phyloP scores from a whole-genome alignment of 2,329 filamentous ascomycete genomes.

The Alternaria tenuissima region DNA sequence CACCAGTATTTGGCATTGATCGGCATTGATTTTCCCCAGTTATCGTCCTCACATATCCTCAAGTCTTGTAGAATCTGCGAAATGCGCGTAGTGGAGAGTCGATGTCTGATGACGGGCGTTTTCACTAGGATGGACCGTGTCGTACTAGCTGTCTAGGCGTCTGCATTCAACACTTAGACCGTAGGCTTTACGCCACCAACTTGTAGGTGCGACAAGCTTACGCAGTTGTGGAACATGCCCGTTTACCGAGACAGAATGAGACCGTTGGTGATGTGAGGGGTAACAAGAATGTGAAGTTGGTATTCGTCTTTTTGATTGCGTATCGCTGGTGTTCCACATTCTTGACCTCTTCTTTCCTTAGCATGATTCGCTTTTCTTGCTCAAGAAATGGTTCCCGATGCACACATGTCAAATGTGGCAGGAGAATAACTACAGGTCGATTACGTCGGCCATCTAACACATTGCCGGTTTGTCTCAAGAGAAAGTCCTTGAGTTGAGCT shows the following conservation, averaged over 20 bases:
- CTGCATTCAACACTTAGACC: neutral
- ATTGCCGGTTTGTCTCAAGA: neutral
- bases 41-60: neutral
- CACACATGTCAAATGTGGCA: neutral
- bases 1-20: neutral
- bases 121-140: neutral
- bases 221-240: neutral
- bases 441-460: neutral
- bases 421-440: neutral
- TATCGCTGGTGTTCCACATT: neutral
- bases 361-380: neutral
- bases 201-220: slow-evolving; percentile 2
- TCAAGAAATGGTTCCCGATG: neutral
- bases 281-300: neutral
- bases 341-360: neutral
- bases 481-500: neutral
- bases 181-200: neutral
- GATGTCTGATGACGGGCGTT: neutral
- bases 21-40: neutral
- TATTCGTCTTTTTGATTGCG: neutral
- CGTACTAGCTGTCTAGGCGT: neutral
- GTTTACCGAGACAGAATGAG: neutral
- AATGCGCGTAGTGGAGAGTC: neutral
- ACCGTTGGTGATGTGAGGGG: neutral
- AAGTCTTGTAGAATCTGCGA: neutral